Evolutionary conservation across 2,329 filamentous ascomycete species (phyloP), one percentile per base, ranked within the genome.

Genomic region (Penicillium sp.): DNA sequence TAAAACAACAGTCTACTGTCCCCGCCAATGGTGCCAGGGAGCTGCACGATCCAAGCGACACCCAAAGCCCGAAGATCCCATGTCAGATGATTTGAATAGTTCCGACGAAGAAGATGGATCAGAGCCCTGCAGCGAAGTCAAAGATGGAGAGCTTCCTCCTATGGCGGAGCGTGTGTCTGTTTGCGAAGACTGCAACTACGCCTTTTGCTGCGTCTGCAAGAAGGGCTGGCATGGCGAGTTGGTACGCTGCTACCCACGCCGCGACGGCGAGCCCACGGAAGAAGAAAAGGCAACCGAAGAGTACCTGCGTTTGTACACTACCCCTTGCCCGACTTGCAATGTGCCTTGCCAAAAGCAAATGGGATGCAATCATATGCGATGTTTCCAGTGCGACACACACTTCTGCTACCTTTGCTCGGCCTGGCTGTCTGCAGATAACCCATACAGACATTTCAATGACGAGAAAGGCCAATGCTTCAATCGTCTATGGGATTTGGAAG

Each of bases 341-440:
- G 87, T 88, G 1, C 90, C 90, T 0, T 88, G 87, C 23, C 90
- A 96, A 70, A 99, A 99, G 79, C 90, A 88, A 1, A 86, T 90
- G 68, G 94, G 94, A 38, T 99, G 94, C 79, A 97, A 97, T 73
- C 92, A 97, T 74, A 97, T 97, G 91, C 89, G 87, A 47, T 97
- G 93, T 75, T 90, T 88, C 71, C 86, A 90, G 60, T 99, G 94
- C 77, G 81, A 87, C 49, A 89, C 90, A 2, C 93, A 97, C 72
- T 97, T 97, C 71, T 99, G 94, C 77, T 97, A 97, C 64, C 82
- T 97, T 1, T 97, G 94, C 69, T 88, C 88, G 0, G 82, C 86
- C n/a, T 97, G 90, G 89, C 80, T 99, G 40, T 82, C 87, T 53
- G 84, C 89, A 0, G 79, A 77, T 18, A 94, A 96, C 63, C 92